A percentile compares a stretch with the other conserved stretches of the same genome.
phyloP scores from a whole-genome alignment of 352 stramenopile genomes.

The Peronosclerospora sorghi region DNA sequence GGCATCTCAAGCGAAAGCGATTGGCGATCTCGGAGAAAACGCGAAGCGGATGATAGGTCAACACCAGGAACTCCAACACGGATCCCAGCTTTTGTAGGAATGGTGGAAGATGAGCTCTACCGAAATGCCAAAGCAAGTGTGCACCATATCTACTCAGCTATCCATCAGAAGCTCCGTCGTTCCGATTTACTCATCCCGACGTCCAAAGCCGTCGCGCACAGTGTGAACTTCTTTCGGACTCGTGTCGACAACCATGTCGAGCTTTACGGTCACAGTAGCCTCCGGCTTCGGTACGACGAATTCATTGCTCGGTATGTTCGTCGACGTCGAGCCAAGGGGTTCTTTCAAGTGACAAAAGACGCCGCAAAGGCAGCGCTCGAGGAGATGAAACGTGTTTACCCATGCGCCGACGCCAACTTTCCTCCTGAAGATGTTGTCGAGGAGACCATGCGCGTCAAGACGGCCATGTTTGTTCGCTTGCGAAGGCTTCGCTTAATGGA shows the following conservation, averaged over 20 bases:
- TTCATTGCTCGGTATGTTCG: slow-evolving; percentile 40
- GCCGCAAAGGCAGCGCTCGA: slow-evolving; percentile 14
- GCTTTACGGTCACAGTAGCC: slow-evolving; percentile 24
- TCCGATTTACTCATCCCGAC: too few relatives aligned
- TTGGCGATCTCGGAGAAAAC: slow-evolving; percentile 4
- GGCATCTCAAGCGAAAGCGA: neutral
- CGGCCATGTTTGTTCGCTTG: slow-evolving; percentile 18
- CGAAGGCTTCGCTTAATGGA: slow-evolving; percentile 33
- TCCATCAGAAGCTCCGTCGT: too few relatives aligned
- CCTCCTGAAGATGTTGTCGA: slow-evolving; percentile 26
- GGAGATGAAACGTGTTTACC: slow-evolving; percentile 43
- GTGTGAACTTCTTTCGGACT: slow-evolving; percentile 14
- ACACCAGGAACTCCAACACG: slow-evolving; percentile 3
- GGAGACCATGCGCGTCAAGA: slow-evolving; percentile 28
- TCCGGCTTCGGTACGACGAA: slow-evolving; percentile 47
- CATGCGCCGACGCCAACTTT: slow-evolving; percentile 36
- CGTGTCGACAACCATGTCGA: slow-evolving; percentile 28
- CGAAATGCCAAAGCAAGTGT: too few relatives aligned
- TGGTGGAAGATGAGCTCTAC: slow-evolving; percentile 3
- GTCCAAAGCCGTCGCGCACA: too few relatives aligned
- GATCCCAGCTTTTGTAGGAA: slow-evolving; percentile 36
- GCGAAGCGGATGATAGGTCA: slow-evolving; percentile 14
- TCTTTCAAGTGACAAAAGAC: slow-evolving; percentile 10
- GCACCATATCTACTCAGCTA: too few relatives aligned
- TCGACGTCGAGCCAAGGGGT: slow-evolving; percentile 11